Evolutionary conservation across 345 rosid species (phyloP).

Genomic region (Arabidopsis suecica): DNA sequence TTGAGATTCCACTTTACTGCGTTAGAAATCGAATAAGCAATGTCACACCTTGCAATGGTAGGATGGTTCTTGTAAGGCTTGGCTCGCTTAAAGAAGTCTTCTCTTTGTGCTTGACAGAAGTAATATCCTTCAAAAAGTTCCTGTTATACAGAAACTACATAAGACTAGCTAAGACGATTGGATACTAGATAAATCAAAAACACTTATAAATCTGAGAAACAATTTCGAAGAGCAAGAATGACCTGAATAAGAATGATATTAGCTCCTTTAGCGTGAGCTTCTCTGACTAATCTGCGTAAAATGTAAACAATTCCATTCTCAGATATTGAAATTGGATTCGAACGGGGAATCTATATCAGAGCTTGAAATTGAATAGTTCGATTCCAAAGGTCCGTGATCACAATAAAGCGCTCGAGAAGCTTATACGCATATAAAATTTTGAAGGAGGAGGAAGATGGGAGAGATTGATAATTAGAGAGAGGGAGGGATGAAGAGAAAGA

Average conservation of each 20-base stretch:
- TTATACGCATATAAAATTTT: too few relatives aligned
- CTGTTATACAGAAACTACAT: conserved; percentile 44
- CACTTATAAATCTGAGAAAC: not conserved
- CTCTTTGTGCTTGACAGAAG: conserved; percentile 98
- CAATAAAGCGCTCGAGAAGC: not conserved
- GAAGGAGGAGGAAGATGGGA: conserved; percentile 11
- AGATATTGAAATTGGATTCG: conserved; percentile 17
- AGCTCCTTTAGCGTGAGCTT: conserved; percentile 63
- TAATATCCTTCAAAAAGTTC: conserved; percentile 97
- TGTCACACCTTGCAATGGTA: conserved; percentile 78
- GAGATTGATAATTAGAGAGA: not conserved
- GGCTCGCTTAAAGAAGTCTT: conserved; percentile 77
- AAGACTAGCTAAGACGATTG: not conserved
- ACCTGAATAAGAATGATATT: conserved; percentile 94
- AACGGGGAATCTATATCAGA: not conserved
- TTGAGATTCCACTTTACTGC: not conserved
- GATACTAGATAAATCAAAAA: not conserved
- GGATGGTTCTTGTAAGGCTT: conserved; percentile 85
- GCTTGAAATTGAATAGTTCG: not conserved
- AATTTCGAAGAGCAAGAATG: not conserved
- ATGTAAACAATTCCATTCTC: conserved; percentile 17
- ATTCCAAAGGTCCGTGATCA: not conserved
- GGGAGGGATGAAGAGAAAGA: not conserved
- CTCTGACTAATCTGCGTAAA: conserved; percentile 55
- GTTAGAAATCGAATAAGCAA: not conserved